phyloP scores from a whole-genome alignment of 75 land plant genomes.

The Picea sitchensis region DNA sequence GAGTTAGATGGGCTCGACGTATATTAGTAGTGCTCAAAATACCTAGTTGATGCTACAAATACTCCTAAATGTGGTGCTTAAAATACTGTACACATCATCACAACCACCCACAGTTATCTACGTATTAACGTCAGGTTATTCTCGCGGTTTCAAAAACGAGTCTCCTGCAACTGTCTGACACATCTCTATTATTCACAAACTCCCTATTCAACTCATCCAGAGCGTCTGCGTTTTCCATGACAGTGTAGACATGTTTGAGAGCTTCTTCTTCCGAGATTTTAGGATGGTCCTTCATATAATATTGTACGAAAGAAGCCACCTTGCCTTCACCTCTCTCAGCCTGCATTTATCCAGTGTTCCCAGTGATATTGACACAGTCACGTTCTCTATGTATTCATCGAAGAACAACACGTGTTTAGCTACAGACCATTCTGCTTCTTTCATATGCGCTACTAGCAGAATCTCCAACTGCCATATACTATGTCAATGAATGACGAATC shows the following conservation, averaged over 20 bases:
- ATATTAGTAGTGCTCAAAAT: conserved; percentile 3
- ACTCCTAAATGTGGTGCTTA: too few relatives aligned
- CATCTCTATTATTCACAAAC: background rate
- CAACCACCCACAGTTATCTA: too few relatives aligned
- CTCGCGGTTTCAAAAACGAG: conserved; percentile 25
- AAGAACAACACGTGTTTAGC: conserved; percentile 13
- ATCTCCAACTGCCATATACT: conserved; percentile 37
- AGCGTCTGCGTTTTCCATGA: conserved; percentile 12
- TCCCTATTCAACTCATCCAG: conserved; percentile 26
- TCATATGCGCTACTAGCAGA: background rate
- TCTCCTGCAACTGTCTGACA: conserved; percentile 15
- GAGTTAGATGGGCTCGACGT: background rate
- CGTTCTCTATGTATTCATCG: conserved; percentile 49
- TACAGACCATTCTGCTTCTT: conserved; percentile 2
- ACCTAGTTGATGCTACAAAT: background rate
- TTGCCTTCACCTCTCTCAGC: conserved; percentile 16
- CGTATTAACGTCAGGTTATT: background rate
- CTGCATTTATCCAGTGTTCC: conserved; percentile 15
- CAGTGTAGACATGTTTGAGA: background rate
- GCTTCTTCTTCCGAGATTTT: conserved; percentile 20
- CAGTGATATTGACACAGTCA: conserved; percentile 23
- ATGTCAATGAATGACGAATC: background rate
- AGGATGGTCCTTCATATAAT: conserved; percentile 25
- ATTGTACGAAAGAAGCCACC: conserved; percentile 9
- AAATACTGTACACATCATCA: too few relatives aligned